A percentile compares a stretch with the other conserved stretches of the same genome.
Evolutionary conservation across 2,329 filamentous ascomycete genomes (phyloP).

Genomic region (Scedosporium aurantiacum): DNA sequence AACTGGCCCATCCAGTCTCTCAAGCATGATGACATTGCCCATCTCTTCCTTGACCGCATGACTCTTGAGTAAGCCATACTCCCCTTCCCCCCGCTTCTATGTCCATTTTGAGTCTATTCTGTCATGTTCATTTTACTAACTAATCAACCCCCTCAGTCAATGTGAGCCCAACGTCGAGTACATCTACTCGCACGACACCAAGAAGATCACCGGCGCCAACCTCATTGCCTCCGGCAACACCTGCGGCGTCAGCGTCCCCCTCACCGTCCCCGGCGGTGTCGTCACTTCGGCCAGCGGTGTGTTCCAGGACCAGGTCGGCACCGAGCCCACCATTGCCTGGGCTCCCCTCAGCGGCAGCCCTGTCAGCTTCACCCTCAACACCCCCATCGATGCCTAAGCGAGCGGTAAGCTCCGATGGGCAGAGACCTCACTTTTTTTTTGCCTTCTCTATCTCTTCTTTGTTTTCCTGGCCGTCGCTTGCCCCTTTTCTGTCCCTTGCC

Average conservation of each 20-base stretch:
- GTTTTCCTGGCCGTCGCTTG: too few species aligned
- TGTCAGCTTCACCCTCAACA: slow-evolving; percentile 25
- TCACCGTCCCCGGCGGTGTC: slow-evolving; percentile 38
- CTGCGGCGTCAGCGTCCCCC: slow-evolving; percentile 39
- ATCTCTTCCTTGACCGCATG: slow-evolving; percentile 39
- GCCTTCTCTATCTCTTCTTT: not conserved
- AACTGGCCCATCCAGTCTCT: slow-evolving; percentile 15
- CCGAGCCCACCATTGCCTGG: slow-evolving; percentile 40
- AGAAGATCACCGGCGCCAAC: slow-evolving; percentile 36
- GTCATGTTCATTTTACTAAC: not conserved
- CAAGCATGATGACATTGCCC: slow-evolving; percentile 34
- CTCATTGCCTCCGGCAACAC: slow-evolving; percentile 36
- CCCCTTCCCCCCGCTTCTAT: too few species aligned
- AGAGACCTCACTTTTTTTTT: not conserved
- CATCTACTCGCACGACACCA: slow-evolving; percentile 27
- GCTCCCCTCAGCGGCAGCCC: slow-evolving; percentile 31
- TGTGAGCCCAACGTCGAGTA: slow-evolving; percentile 39
- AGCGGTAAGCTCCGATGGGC: not conserved
- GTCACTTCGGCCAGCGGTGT: slow-evolving; percentile 29
- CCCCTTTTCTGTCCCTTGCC: too few species aligned
- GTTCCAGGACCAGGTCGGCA: slow-evolving; percentile 39
- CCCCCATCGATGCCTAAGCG: not conserved
- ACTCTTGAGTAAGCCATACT: slow-evolving; percentile 29
- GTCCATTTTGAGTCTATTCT: not conserved
- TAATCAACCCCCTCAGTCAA: slow-evolving; percentile 6